Conservation (phyloP, 768 basidiomycete genomes). For the Leccinum incarnatum region DNA sequence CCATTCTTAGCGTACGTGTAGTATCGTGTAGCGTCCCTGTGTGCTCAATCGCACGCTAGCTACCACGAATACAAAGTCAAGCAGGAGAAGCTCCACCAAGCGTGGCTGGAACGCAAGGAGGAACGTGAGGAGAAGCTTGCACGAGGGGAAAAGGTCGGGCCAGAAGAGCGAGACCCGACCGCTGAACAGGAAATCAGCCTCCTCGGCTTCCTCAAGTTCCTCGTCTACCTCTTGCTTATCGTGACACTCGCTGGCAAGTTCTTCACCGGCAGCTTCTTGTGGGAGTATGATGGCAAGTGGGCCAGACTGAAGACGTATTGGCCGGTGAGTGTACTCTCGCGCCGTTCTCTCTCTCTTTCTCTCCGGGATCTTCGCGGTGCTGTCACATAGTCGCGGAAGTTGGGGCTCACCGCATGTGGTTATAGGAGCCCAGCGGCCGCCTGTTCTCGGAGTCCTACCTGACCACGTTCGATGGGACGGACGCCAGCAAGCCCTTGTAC, state of each 20-base stretch:
- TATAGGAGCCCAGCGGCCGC: constrained; percentile 51
- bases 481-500: constrained; percentile 67
- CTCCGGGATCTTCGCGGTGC: neutral
- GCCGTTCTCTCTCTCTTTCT: neutral
- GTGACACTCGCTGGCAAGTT: constrained; percentile 71
- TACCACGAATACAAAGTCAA: constrained; percentile 65
- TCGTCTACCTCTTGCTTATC: constrained; percentile 54
- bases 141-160: constrained; percentile 69
- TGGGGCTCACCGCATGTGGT: neutral
- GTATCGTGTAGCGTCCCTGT: neutral
- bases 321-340: constrained; percentile 45
- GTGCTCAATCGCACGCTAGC: constrained; percentile 34
- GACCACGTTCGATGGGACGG: constrained; percentile 67
- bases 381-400: neutral
- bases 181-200: constrained; percentile 63
- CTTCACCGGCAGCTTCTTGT: constrained; percentile 81
- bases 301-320: constrained; percentile 56
- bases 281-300: constrained; percentile 77
- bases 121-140: constrained; percentile 72
- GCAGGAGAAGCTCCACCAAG: constrained; percentile 58
- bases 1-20: constrained; percentile 77
- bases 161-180: constrained; percentile 72
- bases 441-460: constrained; percentile 75
- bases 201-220: constrained; percentile 65
- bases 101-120: constrained; percentile 68